phyloP scores from a whole-genome alignment of 331 rosid genomes.

The Rosa hybrid region DNA sequence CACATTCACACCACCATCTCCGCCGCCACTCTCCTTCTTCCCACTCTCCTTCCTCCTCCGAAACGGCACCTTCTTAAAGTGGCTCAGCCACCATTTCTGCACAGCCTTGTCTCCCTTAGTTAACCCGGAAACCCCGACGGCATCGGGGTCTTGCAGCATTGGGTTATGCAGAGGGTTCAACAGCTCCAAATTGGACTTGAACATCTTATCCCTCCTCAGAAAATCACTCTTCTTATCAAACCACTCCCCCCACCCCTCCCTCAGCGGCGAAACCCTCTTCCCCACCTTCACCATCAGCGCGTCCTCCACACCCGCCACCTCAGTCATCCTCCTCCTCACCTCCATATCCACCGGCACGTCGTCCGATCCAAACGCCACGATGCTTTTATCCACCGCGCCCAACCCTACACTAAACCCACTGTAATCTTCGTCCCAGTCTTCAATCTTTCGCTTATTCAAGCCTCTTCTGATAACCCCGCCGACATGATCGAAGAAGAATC shows the following conservation, averaged over 20 bases:
- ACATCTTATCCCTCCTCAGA: conserved; percentile 71
- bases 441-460: conserved; percentile 46
- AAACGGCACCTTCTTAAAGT: conserved; percentile 62
- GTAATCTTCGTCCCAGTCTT: conserved; percentile 52
- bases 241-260: conserved; percentile 93
- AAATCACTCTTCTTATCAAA: conserved; percentile 73
- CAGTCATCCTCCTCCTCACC: conserved; percentile 37
- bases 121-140: conserved; percentile 40
- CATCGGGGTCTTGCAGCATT: conserved; percentile 81
- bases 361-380: conserved; percentile 69
- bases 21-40: conserved; percentile 10
- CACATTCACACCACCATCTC: neutral
- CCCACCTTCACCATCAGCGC: conserved; percentile 59
- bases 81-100: conserved; percentile 62
- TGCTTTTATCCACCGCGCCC: conserved; percentile 46
- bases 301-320: conserved; percentile 56
- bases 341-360: conserved; percentile 65
- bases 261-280: conserved; percentile 52
- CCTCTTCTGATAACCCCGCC: conserved; percentile 56
- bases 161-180: conserved; percentile 69
- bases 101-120: conserved; percentile 62
- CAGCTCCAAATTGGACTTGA: conserved; percentile 62
- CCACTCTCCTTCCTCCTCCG: conserved; percentile 23
- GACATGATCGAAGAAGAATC: conserved; percentile 70
- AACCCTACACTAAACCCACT: conserved; percentile 39